Evolutionary conservation across 805 yeast species (phyloP), one percentile per base, ranked within the genome.

Genomic region (Yarrowia sp.): DNA sequence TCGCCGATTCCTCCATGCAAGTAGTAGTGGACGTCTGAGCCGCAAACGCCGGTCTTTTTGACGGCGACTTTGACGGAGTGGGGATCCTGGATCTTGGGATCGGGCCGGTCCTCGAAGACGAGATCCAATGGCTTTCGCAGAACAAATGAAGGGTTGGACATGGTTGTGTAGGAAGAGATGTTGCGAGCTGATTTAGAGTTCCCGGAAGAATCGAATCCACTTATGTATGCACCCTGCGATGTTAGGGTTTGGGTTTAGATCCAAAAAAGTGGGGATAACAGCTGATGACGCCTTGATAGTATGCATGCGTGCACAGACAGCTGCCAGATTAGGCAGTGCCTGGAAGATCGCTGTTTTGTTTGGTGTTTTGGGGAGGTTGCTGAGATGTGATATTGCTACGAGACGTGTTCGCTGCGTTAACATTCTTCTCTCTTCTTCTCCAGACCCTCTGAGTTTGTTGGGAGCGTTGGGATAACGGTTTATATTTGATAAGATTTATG

Each of bases 41-140:
- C 96, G 73, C 96, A 90, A 63, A 90, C 85, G 29, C 97, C 97
- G 0, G 96, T 90, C 69, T 86, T 84, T 73, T 86, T 88, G 67
- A 90, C 85, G 58, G 83, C 85, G 24, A 90, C 81, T 68, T 85
- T 81, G 39, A 90, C 96, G 63, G 82, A 86, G 66, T 83, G 83
- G 36, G 87, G 85, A 65, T 84, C 85, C 12, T 71, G 68, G 63
- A 88, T 75, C 65, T 74, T 73, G 6, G 96, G 96, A 27, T 84
- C 77, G 2, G 88, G 87, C 66, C 87, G 81, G 58, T 84, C 80
- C 73, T 88, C 93, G 65, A 84, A 80, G 32, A 77, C 76, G 67
- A 90, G 86, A 60, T 83, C 82, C 68, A 84, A 84, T 64, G 84
- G 77, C 69, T 82, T 80, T 68, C 83, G 80, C 47, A 90, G 77